phyloP scores from a whole-genome alignment of 805 yeast genomes.

The Clavispora phyllophila region DNA sequence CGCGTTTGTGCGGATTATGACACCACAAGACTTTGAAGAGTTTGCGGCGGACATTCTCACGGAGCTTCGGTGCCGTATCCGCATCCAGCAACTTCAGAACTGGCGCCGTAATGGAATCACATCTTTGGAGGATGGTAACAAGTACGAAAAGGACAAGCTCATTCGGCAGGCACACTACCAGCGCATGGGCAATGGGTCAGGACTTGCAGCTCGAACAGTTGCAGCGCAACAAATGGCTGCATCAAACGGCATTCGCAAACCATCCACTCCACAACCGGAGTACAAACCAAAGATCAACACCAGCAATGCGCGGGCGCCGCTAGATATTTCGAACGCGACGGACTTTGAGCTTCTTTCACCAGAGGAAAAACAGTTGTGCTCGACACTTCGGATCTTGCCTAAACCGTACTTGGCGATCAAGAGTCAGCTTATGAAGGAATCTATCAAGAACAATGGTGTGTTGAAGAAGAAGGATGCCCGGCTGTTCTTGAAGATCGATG shows the following conservation, averaged over 20 bases:
- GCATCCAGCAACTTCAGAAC: constrained; percentile 86
- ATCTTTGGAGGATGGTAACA: constrained; percentile 72
- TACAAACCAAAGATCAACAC: constrained; percentile 38
- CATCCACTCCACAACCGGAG: constrained; percentile 34
- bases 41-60: constrained; percentile 69
- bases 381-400: constrained; percentile 78
- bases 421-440: constrained; percentile 81
- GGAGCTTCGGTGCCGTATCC: constrained; percentile 72
- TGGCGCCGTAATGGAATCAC: constrained; percentile 91
- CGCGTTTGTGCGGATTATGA: constrained; percentile 76
- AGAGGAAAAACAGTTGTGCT: constrained; percentile 86
- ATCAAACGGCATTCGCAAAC: constrained; percentile 16
- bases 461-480: constrained; percentile 82
- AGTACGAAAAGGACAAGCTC: constrained; percentile 84
- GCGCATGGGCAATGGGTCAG: constrained; percentile 42
- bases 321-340: constrained; percentile 70
- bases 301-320: constrained; percentile 42
- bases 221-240: constrained; percentile 4
- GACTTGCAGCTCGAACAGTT: constrained; percentile 14
- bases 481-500: constrained; percentile 78
- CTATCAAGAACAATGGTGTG: constrained; percentile 77
- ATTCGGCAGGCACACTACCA: constrained; percentile 60
- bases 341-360: constrained; percentile 78
- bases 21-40: constrained; percentile 72
- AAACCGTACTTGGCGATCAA: constrained; percentile 93